phyloP scores from a whole-genome alignment of 805 yeast genomes.

The Sungouiozyma ichnusensis region DNA sequence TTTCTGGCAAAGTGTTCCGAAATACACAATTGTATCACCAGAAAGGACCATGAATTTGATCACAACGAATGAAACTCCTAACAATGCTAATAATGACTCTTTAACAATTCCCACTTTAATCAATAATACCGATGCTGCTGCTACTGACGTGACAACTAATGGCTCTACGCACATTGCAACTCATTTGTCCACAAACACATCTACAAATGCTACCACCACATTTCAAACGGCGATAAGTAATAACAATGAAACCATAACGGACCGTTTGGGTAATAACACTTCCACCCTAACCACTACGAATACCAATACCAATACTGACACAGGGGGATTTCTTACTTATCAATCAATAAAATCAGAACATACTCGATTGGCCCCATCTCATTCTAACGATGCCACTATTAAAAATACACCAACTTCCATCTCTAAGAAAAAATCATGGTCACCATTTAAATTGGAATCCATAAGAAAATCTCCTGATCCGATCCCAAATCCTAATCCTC shows the following conservation, averaged over 20 bases:
- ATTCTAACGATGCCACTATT: too few relatives aligned
- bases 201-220: neutral
- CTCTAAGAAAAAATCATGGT: slow-evolving; percentile 14
- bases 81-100: slow-evolving; percentile 8
- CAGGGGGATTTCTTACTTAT: too few relatives aligned
- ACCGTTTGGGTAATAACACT: too few relatives aligned
- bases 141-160: too few relatives aligned
- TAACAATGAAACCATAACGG: neutral
- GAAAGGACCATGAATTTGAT: slow-evolving; percentile 8
- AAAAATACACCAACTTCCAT: neutral
- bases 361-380: neutral
- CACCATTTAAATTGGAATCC: slow-evolving; percentile 20
- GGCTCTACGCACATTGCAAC: too few relatives aligned
- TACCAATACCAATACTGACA: too few relatives aligned
- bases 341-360: neutral
- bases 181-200: too few relatives aligned
- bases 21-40: slow-evolving; percentile 7
- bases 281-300: too few relatives aligned
- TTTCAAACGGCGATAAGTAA: neutral
- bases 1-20: neutral
- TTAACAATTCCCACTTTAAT: slow-evolving; percentile 10
- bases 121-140: neutral
- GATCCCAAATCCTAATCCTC: neutral
- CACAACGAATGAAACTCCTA: slow-evolving; percentile 1
- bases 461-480: slow-evolving; percentile 3